Evolutionary conservation across 2,329 filamentous ascomycete genomes (phyloP).

Genomic region (Fusarium gaditjirri): DNA sequence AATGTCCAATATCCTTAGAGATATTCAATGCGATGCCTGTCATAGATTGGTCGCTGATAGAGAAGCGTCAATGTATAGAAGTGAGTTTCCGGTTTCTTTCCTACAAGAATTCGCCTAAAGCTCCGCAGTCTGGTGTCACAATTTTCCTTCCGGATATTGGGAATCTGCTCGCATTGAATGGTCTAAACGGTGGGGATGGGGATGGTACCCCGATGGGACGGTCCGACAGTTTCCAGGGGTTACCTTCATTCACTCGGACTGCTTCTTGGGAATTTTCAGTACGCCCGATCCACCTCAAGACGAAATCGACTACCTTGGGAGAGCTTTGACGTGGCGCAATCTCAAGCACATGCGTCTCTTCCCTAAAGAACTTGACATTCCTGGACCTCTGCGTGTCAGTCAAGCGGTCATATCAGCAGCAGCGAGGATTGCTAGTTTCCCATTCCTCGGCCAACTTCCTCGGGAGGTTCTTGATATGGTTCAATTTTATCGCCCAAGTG

Average conservation of each 20-base stretch:
- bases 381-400: background rate
- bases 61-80: background rate
- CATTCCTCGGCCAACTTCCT: background rate
- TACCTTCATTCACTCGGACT: too few relatives aligned
- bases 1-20: background rate
- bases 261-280: too few relatives aligned
- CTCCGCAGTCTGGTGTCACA: too few relatives aligned
- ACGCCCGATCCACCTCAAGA: too few relatives aligned
- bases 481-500: background rate
- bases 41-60: background rate
- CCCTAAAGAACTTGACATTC: background rate
- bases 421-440: background rate
- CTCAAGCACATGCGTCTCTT: background rate
- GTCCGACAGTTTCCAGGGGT: too few relatives aligned
- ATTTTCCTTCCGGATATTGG: too few relatives aligned
- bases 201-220: too few relatives aligned
- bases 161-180: too few relatives aligned
- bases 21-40: background rate
- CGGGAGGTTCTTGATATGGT: background rate
- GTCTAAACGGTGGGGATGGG: too few relatives aligned
- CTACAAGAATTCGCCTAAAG: too few relatives aligned
- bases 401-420: background rate
- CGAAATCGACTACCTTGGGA: background rate
- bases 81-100: too few relatives aligned
- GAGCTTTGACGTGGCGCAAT: background rate